Evolutionary conservation across 208 protist species (phyloP), one percentile per base, ranked within the genome.

Genomic region (Sergeia podlipaevii): DNA sequence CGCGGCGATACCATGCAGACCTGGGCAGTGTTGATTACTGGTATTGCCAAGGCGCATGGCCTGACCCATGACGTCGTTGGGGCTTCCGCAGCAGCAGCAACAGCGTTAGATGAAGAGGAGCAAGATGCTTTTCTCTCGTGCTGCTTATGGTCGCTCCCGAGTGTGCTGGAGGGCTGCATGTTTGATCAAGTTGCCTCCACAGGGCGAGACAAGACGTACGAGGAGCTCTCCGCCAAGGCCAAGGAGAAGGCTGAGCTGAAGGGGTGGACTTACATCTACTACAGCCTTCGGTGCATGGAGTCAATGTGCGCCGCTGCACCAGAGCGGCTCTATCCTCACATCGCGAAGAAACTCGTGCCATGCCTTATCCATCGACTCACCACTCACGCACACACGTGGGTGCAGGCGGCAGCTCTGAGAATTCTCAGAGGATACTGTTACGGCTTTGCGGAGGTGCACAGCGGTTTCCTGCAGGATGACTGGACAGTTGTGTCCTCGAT

Each of bases 361-460:
- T 64, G 48, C 54, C 26, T 89, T 20, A 49, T 51, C 5, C 56
- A 64, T 1, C 67, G 65, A 24, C 73, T 91, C 45, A 46, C 91
- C 20, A 21, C 70, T 23, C 89, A 96, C 64, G 53, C 77, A 23
- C 89, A 96, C 58, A 80, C 85, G 21, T 96, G 89, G 85, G 77
- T 96, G 45, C 85, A 77, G 23, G 70, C 72, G 15, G 84, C 63
- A 3, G 67, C 89, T 21, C 60, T 85, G 68, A 79, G 89, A 20
- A 56, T 92, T 4, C 61, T 91, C 45, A 60, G 73, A 23, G 64
- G 86, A 52, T 96, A 96, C 70, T 78, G 68, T 51, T 84, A 88
- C 73, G 70, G 60, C 29, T 77, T 61, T 28, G 80, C 91, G 15
- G 89, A 96, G 63, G 44, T n/a, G 24, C 52, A 38, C 15, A 75